These are phyloP conservation scores for Zoysia pacifica DNA, from an alignment of 176 grass and related monocot genomes.

Conservation along the genomic window DNA sequence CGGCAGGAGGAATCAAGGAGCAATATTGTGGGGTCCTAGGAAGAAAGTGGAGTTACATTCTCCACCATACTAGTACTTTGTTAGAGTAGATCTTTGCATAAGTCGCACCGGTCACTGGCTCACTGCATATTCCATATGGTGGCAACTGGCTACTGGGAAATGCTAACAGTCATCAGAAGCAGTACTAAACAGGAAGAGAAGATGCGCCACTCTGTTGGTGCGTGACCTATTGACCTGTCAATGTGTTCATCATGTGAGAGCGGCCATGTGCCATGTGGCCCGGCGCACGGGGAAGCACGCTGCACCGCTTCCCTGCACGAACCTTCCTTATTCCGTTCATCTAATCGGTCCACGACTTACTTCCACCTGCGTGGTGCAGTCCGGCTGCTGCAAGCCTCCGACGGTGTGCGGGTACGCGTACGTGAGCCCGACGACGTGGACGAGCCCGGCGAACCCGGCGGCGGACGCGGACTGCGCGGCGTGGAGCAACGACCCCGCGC, in stretches of 20 bases:
- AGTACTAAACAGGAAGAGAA: not conserved
- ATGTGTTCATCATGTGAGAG: not conserved
- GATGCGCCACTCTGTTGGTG: not conserved
- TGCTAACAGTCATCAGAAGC: not conserved
- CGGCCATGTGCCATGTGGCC: conserved; percentile 38
- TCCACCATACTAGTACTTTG: not conserved
- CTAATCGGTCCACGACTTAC: not conserved
- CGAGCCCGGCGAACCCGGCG: conserved; percentile 58
- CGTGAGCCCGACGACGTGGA: conserved; percentile 73
- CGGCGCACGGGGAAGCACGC: not conserved
- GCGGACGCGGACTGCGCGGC: conserved; percentile 65
- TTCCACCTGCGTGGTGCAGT: conserved; percentile 34
- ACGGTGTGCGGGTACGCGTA: conserved; percentile 77
- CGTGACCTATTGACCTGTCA: not conserved
- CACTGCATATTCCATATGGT: too few relatives aligned
- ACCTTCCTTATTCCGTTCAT: not conserved
- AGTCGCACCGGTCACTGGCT: not conserved
- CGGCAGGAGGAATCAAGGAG: conserved; percentile 32
- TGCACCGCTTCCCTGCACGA: not conserved
- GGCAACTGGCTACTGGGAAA: not conserved
- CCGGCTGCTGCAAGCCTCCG: conserved; percentile 91
- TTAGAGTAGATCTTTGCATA: not conserved
- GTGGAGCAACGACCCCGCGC: conserved; percentile 77
- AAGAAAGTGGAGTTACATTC: not conserved
- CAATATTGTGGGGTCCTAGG: conserved; percentile 9